phyloP scores from a whole-genome alignment of 495 filamentous ascomycete genomes.

The Pyronema omphalodes region DNA sequence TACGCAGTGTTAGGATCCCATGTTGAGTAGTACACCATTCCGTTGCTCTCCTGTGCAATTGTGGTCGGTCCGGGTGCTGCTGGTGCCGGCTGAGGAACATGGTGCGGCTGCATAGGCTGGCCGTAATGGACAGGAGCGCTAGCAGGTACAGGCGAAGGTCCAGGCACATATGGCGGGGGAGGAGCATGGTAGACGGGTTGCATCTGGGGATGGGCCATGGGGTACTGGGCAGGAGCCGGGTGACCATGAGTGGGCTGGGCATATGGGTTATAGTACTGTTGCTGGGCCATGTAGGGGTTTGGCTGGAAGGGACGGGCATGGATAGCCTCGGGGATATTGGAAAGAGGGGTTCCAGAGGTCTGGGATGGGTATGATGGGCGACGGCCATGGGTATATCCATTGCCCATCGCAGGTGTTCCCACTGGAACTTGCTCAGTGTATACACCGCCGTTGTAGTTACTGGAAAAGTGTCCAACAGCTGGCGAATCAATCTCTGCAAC shows the following conservation, averaged over 20 bases:
- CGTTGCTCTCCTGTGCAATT: constrained; percentile 80
- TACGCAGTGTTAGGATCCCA: constrained; percentile 38
- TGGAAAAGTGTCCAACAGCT: constrained; percentile 44
- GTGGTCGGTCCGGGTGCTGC: constrained; percentile 41
- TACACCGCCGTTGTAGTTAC: constrained; percentile 16
- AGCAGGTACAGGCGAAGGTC: constrained; percentile 26
- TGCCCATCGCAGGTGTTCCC: constrained; percentile 18
- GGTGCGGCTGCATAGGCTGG: constrained; percentile 29
- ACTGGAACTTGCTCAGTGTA: constrained; percentile 21
- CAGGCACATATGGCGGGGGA: constrained; percentile 30
- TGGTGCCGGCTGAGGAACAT: constrained; percentile 27
- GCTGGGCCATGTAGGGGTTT: constrained; percentile 41
- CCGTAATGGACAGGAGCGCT: constrained; percentile 27
- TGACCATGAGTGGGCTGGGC: constrained; percentile 36
- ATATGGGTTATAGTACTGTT: constrained; percentile 44
- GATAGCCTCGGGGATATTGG: constrained; percentile 86
- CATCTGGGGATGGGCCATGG: constrained; percentile 18
- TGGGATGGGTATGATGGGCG: constrained; percentile 63
- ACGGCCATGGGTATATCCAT: constrained; percentile 45
- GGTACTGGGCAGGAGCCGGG: constrained; percentile 36
- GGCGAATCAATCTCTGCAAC: constrained; percentile 89
- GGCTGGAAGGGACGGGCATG: constrained; percentile 88
- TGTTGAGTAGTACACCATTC: constrained; percentile 76
- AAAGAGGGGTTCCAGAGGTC: constrained; percentile 69
- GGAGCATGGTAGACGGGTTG: constrained; percentile 22